Base-by-base conservation (phyloP, 1,284 basidiomycete genomes). In the Irpex rosettiformis region DNA sequence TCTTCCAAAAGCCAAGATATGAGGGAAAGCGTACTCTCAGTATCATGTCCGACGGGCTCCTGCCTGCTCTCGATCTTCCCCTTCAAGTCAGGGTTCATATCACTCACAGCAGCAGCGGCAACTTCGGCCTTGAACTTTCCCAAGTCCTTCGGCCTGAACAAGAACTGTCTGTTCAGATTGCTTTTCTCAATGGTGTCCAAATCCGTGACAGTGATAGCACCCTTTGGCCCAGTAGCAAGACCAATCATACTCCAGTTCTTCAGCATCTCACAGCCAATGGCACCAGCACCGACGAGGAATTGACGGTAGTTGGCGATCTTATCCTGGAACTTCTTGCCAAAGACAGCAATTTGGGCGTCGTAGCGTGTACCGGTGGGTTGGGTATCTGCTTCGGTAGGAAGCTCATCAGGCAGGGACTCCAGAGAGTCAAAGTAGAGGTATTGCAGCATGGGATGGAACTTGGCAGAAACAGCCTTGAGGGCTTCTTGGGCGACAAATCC, bases 181-280 rank as follows among this genome's bases (percentile, higher is more conserved):
- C 91, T 94, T 85, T 99, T 99, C 79, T 99, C 97, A 70, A 99
- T 99, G 28, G 96, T 98, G 75, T 99, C 97, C 70, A 99, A 78
- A 73, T 99, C 97, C 13, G 97, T 99, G 55, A 99, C 94, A 69
- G 96, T 88, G 62, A 99, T 94, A 57, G 84, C 77, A 22, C 94
- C 97, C 56, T 88, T 79, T 13, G 86, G 79, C 2, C 93, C 94
- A 43, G 89, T 84, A 11, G 86, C 96, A 52, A 99, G 79, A 65
- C 97, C 97, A 85, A 99, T 98, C 94, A 99, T 95, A 67, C 93
- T 91, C 97, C 97, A 99, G 76, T 99, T 99, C 82, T 99, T 99
- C 69, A 99, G 78, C 97, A 99, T 99, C 77, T 99, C 97, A 71
- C 98, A 99, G 24, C 97, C 97, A 72, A 99, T 99, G 49, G 97